These are phyloP conservation scores for Tetradesmus obliquus DNA, from an alignment of 139 green algal genomes.

Conservation along the genomic window DNA sequence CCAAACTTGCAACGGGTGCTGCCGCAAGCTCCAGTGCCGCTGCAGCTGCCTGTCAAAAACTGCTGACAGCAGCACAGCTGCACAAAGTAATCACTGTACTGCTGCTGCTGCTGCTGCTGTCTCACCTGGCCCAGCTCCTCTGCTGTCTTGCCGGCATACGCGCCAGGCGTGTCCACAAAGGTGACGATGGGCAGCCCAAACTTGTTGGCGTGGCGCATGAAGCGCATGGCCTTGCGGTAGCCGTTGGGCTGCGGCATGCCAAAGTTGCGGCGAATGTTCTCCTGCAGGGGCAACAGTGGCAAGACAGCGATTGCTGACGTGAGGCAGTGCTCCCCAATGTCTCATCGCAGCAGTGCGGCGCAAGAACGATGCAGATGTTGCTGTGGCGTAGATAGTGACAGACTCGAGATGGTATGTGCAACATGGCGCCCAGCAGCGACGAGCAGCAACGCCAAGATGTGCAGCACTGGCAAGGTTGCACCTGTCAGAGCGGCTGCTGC, in stretches of 20 bases:
- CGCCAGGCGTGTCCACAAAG: constrained; percentile 97
- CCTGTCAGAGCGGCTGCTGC: no score
- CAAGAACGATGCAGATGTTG: no score
- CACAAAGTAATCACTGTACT: not conserved
- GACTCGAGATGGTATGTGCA: no score
- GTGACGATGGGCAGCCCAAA: constrained; percentile 97
- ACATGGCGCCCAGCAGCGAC: no score
- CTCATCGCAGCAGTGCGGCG: no score
- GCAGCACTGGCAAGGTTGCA: no score
- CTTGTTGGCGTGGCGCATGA: constrained; percentile 98
- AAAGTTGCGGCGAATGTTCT: constrained; percentile 97
- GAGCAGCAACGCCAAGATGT: no score
- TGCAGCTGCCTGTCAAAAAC: not conserved
- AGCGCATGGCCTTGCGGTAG: constrained; percentile 97
- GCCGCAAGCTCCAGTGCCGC: no score
- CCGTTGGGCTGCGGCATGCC: constrained; percentile 96
- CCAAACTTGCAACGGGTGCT: no score
- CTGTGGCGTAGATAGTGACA: no score
- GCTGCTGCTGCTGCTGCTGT: not conserved
- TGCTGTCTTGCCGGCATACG: constrained; percentile 91
- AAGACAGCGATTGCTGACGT: not conserved
- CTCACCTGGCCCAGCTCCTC: constrained; percentile 95
- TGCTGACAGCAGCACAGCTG: not conserved
- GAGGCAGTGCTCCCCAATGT: no score
- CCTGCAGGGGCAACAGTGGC: constrained; percentile 57